Evolutionary conservation across 2,329 filamentous ascomycete species (phyloP), one percentile per base, ranked within the genome.

Genomic region (Sporothrix brunneoviolacea): DNA sequence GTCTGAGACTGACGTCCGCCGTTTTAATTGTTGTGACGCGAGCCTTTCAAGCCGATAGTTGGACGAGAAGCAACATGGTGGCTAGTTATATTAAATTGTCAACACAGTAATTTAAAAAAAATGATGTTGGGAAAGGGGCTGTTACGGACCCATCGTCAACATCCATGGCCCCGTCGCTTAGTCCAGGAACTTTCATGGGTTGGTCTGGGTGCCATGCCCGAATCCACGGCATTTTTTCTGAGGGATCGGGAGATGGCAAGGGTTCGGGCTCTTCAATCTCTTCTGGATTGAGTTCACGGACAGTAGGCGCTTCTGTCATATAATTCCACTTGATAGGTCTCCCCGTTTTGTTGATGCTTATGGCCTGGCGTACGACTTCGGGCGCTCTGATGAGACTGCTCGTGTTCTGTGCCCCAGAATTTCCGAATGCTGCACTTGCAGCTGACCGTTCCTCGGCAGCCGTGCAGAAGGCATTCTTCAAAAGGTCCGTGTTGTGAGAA

Each of bases 21-120:
- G n/a, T n/a, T n/a, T n/a, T n/a, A n/a, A n/a, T n/a, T n/a, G n/a
- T n/a, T n/a, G n/a, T 55, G 51, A 10, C 55, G 55, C 12, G 55
- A 57, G 8, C 48, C 55, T 8, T 52, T 48, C 13, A 57, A 46
- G 13, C 55, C 55, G 33, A 48, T 32, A 5, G 37, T 15, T 8
- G 40, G 30, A 12, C n/a, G 24, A 7, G 38, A 32, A 22, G 24
- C 24, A 28, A 10, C 5, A 28, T n/a, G n/a, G n/a, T n/a, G n/a
- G n/a, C n/a, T n/a, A n/a, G n/a, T n/a, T n/a, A n/a, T n/a, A n/a
- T n/a, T n/a, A n/a, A n/a, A n/a, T n/a, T n/a, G n/a, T 5, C 24
- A 28, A 10, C 6, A 28, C 24, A 28, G 24, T 6, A 28, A 28
- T 10, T 5, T 6, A 28, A 10, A 28, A 10, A 10, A 28, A 28